Evolutionary conservation across 495 filamentous ascomycete genomes (phyloP).

Genomic region (Penicillium coffeae): DNA sequence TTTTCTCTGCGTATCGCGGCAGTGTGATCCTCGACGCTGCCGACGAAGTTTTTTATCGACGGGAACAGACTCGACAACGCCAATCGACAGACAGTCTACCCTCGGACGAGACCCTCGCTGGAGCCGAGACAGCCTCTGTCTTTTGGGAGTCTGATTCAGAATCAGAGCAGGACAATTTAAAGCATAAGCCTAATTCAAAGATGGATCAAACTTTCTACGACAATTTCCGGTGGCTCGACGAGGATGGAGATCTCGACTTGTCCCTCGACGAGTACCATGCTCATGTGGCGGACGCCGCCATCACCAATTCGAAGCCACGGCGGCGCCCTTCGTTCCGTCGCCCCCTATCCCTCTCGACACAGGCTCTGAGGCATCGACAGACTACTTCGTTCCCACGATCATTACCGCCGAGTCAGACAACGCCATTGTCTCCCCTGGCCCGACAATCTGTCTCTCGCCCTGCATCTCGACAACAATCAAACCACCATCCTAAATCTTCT

Average conservation of each 20-base stretch:
- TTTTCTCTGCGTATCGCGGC: conserved; percentile 51
- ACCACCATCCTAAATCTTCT: conserved; percentile 36
- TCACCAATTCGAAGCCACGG: conserved; percentile 13
- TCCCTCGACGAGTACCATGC: conserved; percentile 55
- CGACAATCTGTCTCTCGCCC: conserved; percentile 39
- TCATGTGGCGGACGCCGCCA: conserved; percentile 34
- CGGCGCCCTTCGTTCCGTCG: conserved; percentile 45
- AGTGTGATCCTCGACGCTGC: conserved; percentile 66
- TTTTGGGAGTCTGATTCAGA: conserved; percentile 33
- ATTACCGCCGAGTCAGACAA: conserved; percentile 17
- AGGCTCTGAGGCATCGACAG: conserved; percentile 13
- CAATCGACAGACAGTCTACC: conserved; percentile 20
- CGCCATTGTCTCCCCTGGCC: conserved; percentile 10
- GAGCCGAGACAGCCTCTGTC: conserved; percentile 21
- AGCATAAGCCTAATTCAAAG: conserved; percentile 29
- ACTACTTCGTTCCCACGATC: conserved; percentile 15
- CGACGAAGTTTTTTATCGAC: conserved; percentile 57
- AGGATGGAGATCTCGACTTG: conserved; percentile 70
- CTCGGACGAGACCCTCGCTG: conserved; percentile 18
- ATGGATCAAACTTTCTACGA: conserved; percentile 58
- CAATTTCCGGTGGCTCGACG: conserved; percentile 76
- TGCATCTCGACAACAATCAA: conserved; percentile 22
- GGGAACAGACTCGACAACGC: not conserved
- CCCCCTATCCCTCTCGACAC: conserved; percentile 40
- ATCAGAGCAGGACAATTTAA: conserved; percentile 15